Conservation (phyloP, 2,329 filamentous ascomycete genomes). For the Ophiostoma quercus region DNA sequence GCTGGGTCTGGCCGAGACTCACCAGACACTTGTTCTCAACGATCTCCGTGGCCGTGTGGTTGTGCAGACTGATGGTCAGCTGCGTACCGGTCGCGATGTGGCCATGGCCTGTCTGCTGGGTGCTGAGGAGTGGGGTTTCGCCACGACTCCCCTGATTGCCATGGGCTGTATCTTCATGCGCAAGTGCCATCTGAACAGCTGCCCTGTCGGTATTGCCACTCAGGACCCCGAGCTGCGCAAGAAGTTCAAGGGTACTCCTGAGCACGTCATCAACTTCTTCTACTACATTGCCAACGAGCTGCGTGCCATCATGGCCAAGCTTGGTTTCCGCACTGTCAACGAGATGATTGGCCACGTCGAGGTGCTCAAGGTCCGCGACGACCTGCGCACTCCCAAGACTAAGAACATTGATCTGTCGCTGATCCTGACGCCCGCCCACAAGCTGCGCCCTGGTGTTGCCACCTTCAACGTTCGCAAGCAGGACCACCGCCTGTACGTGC, state of each 20-base stretch:
- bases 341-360: constrained; percentile 97
- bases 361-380: constrained; percentile 77
- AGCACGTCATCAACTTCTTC: constrained; percentile 98
- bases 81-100: constrained; percentile 87
- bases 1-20: constrained; percentile 90
- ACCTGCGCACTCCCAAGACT: constrained; percentile 75
- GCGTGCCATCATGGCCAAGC: constrained; percentile 91
- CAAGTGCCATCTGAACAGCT: constrained; percentile 68
- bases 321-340: constrained; percentile 91
- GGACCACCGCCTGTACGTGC: constrained; percentile 87
- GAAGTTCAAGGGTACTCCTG: constrained; percentile 89
- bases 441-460: constrained; percentile 85
- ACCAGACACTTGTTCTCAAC: constrained; percentile 93
- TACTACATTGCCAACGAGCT: constrained; percentile 97
- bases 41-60: constrained; percentile 92
- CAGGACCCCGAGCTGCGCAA: constrained; percentile 90
- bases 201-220: constrained; percentile 90
- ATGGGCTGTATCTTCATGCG: constrained; percentile 97
- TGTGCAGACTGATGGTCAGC: constrained; percentile 92
- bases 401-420: constrained; percentile 89
- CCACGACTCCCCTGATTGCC: constrained; percentile 87
- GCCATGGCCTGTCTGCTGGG: constrained; percentile 91
- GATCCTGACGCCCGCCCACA: constrained; percentile 92
- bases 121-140: constrained; percentile 98
- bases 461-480: constrained; percentile 98